A percentile compares a stretch with the other conserved stretches of the same genome.
phyloP scores from a whole-genome alignment of 768 basidiomycete genomes.

The Russula lepida region DNA sequence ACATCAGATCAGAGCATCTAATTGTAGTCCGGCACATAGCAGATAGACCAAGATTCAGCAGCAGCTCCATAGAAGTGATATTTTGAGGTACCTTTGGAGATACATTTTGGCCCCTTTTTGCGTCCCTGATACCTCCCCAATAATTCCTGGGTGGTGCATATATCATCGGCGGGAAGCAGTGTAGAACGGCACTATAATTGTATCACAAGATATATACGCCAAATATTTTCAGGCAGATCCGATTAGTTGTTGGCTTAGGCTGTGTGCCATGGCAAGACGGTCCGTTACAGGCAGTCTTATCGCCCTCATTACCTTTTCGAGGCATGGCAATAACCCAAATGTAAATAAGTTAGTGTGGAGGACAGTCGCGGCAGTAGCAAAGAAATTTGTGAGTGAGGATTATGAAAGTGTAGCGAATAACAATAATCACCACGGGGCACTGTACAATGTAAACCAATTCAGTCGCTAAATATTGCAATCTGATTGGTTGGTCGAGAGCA shows the following conservation, averaged over 20 bases:
- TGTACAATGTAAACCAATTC: too few species aligned
- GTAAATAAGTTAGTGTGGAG: not conserved
- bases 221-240: conserved; percentile 4
- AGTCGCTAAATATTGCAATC: too few species aligned
- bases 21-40: not conserved
- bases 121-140: not conserved
- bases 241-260: not conserved
- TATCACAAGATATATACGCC: not conserved
- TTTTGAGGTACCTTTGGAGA: not conserved
- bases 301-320: not conserved
- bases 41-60: not conserved
- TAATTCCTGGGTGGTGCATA: not conserved
- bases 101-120: not conserved
- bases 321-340: not conserved
- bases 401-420: too few species aligned
- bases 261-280: not conserved
- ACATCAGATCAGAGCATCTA: not conserved
- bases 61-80: not conserved
- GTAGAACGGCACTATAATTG: not conserved
- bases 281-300: not conserved
- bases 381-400: not conserved
- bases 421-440: too few species aligned
- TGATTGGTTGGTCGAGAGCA: too few species aligned
- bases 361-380: not conserved
- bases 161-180: not conserved